Conservation (phyloP, 352 stramenopile genomes). For the Pythium utonaiense region DNA sequence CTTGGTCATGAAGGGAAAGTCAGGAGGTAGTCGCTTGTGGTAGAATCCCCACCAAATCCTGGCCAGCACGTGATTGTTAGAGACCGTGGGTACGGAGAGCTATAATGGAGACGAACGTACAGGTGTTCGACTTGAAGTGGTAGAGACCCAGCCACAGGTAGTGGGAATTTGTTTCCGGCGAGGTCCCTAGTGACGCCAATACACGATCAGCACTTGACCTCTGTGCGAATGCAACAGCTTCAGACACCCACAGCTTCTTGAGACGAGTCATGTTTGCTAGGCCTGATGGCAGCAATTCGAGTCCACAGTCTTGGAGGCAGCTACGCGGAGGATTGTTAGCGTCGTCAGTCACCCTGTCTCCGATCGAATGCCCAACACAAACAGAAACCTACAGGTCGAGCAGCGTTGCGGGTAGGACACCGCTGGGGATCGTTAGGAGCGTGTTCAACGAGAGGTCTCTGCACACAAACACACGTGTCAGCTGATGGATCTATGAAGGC, state of each 20-base stretch:
- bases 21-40: constrained; percentile 27
- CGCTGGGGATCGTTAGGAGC: background rate
- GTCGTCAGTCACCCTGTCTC: background rate
- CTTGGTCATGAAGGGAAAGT: constrained; percentile 28
- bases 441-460: constrained; percentile 20
- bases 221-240: no score
- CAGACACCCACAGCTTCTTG: constrained; percentile 15
- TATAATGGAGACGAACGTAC: constrained; percentile 2
- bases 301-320: constrained; percentile 15
- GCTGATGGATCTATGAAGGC: background rate
- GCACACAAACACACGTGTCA: background rate
- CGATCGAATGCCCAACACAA: background rate
- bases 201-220: no score
- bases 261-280: constrained; percentile 13
- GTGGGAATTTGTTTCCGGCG: constrained; percentile 13
- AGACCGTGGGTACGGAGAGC: background rate
- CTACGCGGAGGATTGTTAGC: background rate
- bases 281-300: constrained; percentile 6
- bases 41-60: constrained; percentile 29
- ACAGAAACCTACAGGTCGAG: constrained; percentile 9
- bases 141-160: constrained; percentile 9
- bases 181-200: constrained; percentile 7
- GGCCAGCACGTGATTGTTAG: background rate
- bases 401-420: constrained; percentile 6
- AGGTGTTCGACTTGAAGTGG: constrained; percentile 20